Base-by-base conservation (phyloP, 2,329 filamentous ascomycete species). In the Tolypocladium guangdongense region DNA sequence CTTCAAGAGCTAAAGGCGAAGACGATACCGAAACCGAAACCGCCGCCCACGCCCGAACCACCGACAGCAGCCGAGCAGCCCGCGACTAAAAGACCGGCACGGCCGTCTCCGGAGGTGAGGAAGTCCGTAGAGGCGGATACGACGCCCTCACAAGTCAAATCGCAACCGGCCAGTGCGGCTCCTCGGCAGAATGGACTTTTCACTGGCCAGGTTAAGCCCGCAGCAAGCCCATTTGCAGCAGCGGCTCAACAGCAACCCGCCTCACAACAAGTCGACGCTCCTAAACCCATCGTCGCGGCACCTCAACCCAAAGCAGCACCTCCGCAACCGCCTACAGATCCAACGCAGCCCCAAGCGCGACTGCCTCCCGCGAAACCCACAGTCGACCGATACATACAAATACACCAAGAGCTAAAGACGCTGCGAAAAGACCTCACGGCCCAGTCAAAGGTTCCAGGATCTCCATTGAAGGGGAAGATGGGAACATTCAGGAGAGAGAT, bases 401-500 rank as follows among this genome's bases (percentile, higher is more conserved):
- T 93, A 30, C 88, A 92, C 63, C 74, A 81, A 55, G 81, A 80
- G 41, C 74, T 95, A 27, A 95, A 83, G 61, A 75, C 76, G 53
- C 71, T 83, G 18, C 76, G 92, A 20, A 91, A 80, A 55, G 75
- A 78, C 37, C 70, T 83, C 10, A 75, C 84, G 59, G 75, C 75
- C 5, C 81, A 82, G 60, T 71, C 73, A 24, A 80, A 84, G 54
- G 54, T 64, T 16, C 58, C 66, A 61, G 66, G 58, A 2, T 74
- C 71, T 5, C 68, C 63, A 2, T 69, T 90, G 32, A 89, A 88
- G 66, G 74, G 77, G 51, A 77, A 80, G 37, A 78, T 89, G 64
- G 86, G 87, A 36, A 81, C 89, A 52, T 82, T 88, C 75, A 78
- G 88, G 41, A 77, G 88, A 55, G 79, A 84, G 43, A 83, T 93